Base-by-base conservation (phyloP, 2,329 filamentous ascomycete species). In the Onygenales sp. region DNA sequence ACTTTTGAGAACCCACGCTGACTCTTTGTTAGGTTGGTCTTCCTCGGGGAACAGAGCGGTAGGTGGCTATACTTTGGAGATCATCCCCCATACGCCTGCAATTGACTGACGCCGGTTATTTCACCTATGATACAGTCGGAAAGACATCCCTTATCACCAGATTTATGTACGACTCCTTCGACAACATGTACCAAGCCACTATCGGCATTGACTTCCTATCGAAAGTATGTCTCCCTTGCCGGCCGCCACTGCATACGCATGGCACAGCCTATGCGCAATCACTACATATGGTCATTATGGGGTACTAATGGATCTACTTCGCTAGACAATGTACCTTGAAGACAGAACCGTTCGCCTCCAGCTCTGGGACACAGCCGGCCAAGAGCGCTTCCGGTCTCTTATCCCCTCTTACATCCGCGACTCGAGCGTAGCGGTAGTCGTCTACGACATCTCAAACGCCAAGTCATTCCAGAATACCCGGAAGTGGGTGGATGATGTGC, bases 161-260 rank as follows among this genome's bases (percentile, higher is more conserved):
- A 60, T 98, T 98, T 79, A 98, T 98, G 93, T 98, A 98, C 80
- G 93, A 98, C 74, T 97, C 93, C 47, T 98, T 98, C 78, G 93
- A 98, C 79, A 96, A 95, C 76, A 97, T 92, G 80, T 98, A 98
- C 77, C 93, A 98, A 75, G 93, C 93, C 54, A 98, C 93, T 40
- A 97, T 98, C 68, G 93, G 93, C 67, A 98, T 98, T 76, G 93
- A 98, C 75, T 98, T 98, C 70, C 83, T 98, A 62, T 96, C 91
- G 67, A 98, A 98, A 86, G 89, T 88, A 78, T 70, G 72, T 57
- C 36, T 44, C 17, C 50, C 39, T 34, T 46, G 55, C 46, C 5
- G 8, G 17, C 21, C 9, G 17, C 27, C 31, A 5, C 39, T 44
- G 8, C 4, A 45, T 32, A 6, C 6, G 27, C 42, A 17, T 45